A percentile compares a stretch with the other conserved stretches of the same genome.
phyloP scores from a whole-genome alignment of 176 grass and related monocot genomes.

The Paspalum notatum region DNA sequence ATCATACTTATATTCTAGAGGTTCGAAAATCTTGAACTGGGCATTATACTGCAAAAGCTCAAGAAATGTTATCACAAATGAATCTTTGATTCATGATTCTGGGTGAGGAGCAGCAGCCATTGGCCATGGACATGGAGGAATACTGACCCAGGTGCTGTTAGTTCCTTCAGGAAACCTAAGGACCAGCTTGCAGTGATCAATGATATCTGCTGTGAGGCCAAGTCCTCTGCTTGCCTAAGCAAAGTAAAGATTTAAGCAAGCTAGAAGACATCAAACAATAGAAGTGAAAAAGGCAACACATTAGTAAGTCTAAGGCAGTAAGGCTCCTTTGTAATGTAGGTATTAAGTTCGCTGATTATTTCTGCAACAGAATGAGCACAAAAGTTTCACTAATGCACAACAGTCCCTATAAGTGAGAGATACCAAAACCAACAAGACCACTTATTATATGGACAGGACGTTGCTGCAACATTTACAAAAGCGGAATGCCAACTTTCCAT shows the following conservation, averaged over 20 bases:
- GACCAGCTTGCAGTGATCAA: conserved; percentile 83
- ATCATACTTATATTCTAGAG: conserved; percentile 78
- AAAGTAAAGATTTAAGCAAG: conserved; percentile 38
- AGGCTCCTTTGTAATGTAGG: background rate
- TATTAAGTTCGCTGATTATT: background rate
- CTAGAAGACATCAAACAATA: conserved; percentile 6
- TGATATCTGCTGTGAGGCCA: conserved; percentile 76
- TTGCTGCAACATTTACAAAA: conserved; percentile 11
- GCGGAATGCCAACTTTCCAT: too few species aligned
- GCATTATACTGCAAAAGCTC: conserved; percentile 70
- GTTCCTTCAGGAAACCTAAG: conserved; percentile 85
- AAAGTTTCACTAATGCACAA: background rate
- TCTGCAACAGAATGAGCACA: background rate
- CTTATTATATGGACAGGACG: background rate
- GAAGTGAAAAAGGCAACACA: background rate
- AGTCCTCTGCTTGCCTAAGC: conserved; percentile 86
- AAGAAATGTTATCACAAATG: conserved; percentile 13
- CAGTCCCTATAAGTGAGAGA: background rate
- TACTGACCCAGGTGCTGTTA: conserved; percentile 84
- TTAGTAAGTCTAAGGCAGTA: background rate
- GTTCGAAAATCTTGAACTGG: conserved; percentile 94
- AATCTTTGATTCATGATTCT: background rate
- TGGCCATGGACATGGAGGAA: conserved; percentile 39
- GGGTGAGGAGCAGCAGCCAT: conserved; percentile 19
- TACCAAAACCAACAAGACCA: background rate